Evolutionary conservation across 225 moss, liverwort and hornwort species (phyloP).

Genomic region (Physcomitrium patens): DNA sequence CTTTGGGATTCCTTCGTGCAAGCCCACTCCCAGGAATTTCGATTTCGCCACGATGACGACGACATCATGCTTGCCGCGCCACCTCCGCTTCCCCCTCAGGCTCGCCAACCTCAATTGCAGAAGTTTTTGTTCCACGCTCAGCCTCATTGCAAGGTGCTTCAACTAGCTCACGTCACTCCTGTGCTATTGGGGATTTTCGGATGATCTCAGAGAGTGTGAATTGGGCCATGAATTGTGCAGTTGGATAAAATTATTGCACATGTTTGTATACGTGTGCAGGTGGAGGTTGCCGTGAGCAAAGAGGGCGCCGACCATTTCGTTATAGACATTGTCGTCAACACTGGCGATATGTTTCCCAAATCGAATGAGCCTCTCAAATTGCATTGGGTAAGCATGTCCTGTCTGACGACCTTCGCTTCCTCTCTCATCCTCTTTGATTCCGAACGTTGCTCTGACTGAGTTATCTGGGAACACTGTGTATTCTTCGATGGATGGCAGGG

Average conservation of each 20-base stretch:
- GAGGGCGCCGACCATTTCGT: conserved; percentile 29
- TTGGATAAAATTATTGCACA: neutral
- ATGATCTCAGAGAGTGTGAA: neutral
- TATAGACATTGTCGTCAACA: conserved; percentile 47
- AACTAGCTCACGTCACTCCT: neutral
- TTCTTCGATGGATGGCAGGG: conserved; percentile 54
- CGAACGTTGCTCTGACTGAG: neutral
- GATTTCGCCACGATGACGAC: neutral
- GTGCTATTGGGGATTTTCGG: neutral
- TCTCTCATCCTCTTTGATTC: neutral
- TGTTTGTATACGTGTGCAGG: conserved; percentile 31
- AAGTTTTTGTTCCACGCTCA: conserved; percentile 53
- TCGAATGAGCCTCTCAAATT: conserved; percentile 40
- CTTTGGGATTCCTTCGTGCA: conserved; percentile 46
- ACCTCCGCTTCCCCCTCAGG: neutral
- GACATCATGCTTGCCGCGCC: neutral
- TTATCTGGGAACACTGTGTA: neutral
- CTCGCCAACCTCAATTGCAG: conserved; percentile 8
- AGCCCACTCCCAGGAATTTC: conserved; percentile 9
- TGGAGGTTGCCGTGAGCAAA: conserved; percentile 45
- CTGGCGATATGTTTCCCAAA: conserved; percentile 17
- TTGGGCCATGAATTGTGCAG: neutral
- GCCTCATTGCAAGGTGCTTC: conserved; percentile 44
- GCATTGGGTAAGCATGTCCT: conserved; percentile 55
- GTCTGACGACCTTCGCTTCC: neutral